Conservation (phyloP, 2,329 filamentous ascomycete genomes). For the Mollisia scopiformis region DNA sequence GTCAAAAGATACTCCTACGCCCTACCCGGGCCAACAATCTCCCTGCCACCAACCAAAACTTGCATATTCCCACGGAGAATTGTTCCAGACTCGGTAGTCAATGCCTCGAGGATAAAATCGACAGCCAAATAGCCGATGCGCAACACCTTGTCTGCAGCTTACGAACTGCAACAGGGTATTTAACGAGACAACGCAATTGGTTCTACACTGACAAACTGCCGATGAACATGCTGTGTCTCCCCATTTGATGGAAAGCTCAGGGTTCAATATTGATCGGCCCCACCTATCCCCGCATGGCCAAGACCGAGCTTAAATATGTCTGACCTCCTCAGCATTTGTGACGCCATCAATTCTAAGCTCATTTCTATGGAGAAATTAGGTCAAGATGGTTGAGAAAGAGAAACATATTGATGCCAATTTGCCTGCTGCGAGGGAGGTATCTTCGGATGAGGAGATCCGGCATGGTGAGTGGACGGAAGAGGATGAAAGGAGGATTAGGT, state of each 20-base stretch:
- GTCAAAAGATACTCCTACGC: too few relatives aligned
- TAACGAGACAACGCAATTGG: not conserved
- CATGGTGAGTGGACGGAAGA: constrained; percentile 15
- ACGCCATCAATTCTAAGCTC: not conserved
- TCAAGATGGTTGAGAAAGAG: constrained; percentile 11
- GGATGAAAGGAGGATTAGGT: constrained; percentile 19
- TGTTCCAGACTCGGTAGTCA: too few relatives aligned
- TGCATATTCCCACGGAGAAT: too few relatives aligned
- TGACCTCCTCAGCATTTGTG: not conserved
- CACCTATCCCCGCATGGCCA: not conserved
- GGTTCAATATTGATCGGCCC: not conserved
- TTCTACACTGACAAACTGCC: not conserved
- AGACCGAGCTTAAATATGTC: not conserved
- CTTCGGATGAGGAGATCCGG: constrained; percentile 13
- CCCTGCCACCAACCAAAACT: too few relatives aligned
- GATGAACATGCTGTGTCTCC: not conserved
- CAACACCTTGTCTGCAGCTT: too few relatives aligned
- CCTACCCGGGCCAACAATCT: too few relatives aligned
- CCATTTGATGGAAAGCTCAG: not conserved
- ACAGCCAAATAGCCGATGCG: too few relatives aligned
- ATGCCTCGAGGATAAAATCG: too few relatives aligned
- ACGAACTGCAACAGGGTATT: not conserved
- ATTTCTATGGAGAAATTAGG: not conserved
- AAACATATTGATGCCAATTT: not conserved
- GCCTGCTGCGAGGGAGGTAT: constrained; percentile 2